phyloP scores from a whole-genome alignment of 2,329 filamentous ascomycete species.

The Dryadomyces quercus-mongolicae region DNA sequence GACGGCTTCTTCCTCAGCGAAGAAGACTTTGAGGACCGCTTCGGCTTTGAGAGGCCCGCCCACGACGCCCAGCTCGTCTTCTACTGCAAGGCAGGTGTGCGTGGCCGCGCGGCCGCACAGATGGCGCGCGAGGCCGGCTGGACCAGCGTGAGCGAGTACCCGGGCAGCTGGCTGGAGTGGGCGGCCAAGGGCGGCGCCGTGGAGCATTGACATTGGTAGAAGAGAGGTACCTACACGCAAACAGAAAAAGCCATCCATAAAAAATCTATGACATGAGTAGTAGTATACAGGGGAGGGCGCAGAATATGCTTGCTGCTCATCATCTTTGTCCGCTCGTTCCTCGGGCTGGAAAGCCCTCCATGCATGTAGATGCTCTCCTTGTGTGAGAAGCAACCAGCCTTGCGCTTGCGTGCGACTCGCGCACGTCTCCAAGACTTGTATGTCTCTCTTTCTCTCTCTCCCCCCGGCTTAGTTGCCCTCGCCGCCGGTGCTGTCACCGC shows the following conservation, averaged over 20 bases:
- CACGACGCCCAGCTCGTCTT: constrained; percentile 56
- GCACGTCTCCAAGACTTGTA: no score
- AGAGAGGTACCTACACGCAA: not conserved
- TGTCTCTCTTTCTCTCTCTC: no score
- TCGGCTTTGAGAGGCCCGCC: constrained; percentile 60
- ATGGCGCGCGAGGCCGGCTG: constrained; percentile 71
- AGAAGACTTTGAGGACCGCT: constrained; percentile 73
- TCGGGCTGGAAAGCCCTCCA: no score
- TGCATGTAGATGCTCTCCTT: no score
- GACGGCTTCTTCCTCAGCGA: constrained; percentile 66
- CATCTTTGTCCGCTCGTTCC: no score
- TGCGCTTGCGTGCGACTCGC: no score
- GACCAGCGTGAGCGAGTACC: constrained; percentile 56
- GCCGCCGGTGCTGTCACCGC: not conserved
- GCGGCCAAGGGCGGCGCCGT: constrained; percentile 54
- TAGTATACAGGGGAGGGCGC: not conserved
- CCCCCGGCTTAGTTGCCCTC: no score
- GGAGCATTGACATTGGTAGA: constrained; percentile 19
- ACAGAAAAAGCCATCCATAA: not conserved
- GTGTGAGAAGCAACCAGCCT: no score
- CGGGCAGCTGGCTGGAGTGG: constrained; percentile 78
- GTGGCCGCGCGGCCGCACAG: constrained; percentile 64
- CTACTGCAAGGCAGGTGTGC: constrained; percentile 87
- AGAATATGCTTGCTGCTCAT: not conserved
- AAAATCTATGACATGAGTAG: not conserved